Evolutionary conservation across 768 basidiomycete species (phyloP), one percentile per base, ranked within the genome.

Genomic region (Psilocybe cubensis): DNA sequence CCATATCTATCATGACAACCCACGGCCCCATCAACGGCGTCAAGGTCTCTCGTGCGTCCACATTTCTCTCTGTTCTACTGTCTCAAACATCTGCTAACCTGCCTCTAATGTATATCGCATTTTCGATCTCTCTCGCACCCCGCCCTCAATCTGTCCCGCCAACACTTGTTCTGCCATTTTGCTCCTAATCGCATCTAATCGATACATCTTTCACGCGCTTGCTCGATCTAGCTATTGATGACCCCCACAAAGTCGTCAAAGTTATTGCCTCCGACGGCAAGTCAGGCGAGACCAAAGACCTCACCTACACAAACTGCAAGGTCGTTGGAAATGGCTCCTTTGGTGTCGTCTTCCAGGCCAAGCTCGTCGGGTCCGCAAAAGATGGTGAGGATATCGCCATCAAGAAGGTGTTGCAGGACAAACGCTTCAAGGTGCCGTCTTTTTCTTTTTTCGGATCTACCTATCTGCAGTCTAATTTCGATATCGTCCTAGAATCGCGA

Each of bases 381-480:
- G 84, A 83, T 29, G 79, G 78, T 18, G 90, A 91, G 57, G 94
- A 98, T 65, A 97, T 99, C 69, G 97, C 97, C 48, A 99, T 99
- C 84, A 99, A 99, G 92, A 98, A 98, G 82, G 97, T 99, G 49
- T 77, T 99, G 60, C 97, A 99, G 82, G 97, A 99, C 80, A 99
- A 99, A 83, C 87, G 97, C 65, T 99, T 99, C 91, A 99, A 99
- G 93, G 96, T 96, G n/a, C 60, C 61, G 83, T 76, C 66, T 51
- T 55, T 60, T 55, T 54, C 52, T 57, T 61, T 58, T 59, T 63
- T 57, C 63, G 60, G 60, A 64, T 65, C 51, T 60, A 52, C 53
- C 44, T n/a, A 41, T 18, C 53, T 29, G 25, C 35, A 56, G n/a
- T 51, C 60, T 31, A 24, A 54, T 27, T 50, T 40, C 57, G 43